phyloP scores from a whole-genome alignment of 192 early-diverging fungal species.

The Anaeromyces robustus region DNA sequence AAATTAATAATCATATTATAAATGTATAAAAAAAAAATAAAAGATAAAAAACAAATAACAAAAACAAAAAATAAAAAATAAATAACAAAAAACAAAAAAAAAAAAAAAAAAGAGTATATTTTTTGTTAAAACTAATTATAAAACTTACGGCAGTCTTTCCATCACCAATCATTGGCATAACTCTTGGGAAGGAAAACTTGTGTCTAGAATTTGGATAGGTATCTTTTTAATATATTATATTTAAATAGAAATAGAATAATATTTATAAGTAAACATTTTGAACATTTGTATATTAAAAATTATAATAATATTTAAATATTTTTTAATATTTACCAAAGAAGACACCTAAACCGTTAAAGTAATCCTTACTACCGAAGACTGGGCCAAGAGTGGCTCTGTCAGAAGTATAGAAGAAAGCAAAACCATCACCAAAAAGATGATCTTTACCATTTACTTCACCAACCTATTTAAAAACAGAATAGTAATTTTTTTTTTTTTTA shows the following conservation, averaged over 20 bases:
- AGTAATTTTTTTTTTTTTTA: no score
- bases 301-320: slow-evolving; percentile 29
- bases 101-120: no score
- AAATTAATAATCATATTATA: background rate
- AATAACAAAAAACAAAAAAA: no score
- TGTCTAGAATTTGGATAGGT: slow-evolving; percentile 4
- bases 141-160: slow-evolving; percentile 44
- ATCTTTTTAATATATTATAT: no score
- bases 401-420: slow-evolving; percentile 86
- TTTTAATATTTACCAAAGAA: slow-evolving; percentile 85
- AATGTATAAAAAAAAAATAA: background rate
- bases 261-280: no score
- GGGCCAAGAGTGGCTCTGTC: slow-evolving; percentile 47
- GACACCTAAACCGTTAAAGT: slow-evolving; percentile 82
- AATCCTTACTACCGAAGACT: slow-evolving; percentile 76
- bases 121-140: background rate
- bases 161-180: slow-evolving; percentile 89
- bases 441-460: slow-evolving; percentile 51
- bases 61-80: no score
- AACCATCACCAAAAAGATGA: slow-evolving; percentile 82
- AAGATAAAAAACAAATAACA: no score
- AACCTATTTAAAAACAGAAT: background rate
- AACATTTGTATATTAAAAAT: no score
- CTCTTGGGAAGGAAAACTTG: slow-evolving; percentile 63
- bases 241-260: no score